These are phyloP conservation scores for Penicillium fuscoglaucum DNA, from an alignment of 2,329 filamentous ascomycete genomes.

Conservation along the genomic window DNA sequence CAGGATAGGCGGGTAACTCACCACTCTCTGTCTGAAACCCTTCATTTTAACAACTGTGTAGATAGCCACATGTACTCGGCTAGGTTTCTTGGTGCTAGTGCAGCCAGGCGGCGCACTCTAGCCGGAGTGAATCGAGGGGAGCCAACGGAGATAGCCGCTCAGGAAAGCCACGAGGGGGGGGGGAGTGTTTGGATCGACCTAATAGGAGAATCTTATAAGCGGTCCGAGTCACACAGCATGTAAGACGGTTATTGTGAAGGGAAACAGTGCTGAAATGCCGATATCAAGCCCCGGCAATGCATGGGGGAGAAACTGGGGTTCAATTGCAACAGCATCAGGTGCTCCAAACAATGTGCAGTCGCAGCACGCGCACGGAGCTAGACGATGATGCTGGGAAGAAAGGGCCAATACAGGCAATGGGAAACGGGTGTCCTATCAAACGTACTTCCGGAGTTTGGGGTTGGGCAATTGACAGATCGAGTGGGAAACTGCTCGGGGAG, in stretches of 20 bases:
- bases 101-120: slow-evolving; percentile 39
- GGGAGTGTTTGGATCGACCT: slow-evolving; percentile 35
- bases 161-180: slow-evolving; percentile 27
- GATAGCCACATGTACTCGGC: slow-evolving; percentile 40
- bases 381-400: slow-evolving; percentile 12
- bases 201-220: slow-evolving; percentile 31
- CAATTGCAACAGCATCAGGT: slow-evolving; percentile 18
- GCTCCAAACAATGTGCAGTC: slow-evolving; percentile 18
- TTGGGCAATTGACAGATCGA: slow-evolving; percentile 22
- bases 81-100: slow-evolving; percentile 34
- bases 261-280: neutral
- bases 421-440: slow-evolving; percentile 3
- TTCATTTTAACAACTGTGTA: slow-evolving; percentile 70
- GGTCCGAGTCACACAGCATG: slow-evolving; percentile 21
- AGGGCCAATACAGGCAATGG: slow-evolving; percentile 9
- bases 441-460: slow-evolving; percentile 19
- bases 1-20: slow-evolving; percentile 55
- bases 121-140: slow-evolving; percentile 32
- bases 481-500: slow-evolving; percentile 6
- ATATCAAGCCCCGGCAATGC: neutral
- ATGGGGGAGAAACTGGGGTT: neutral
- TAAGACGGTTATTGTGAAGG: neutral
- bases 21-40: slow-evolving; percentile 95
- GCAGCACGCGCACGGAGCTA: slow-evolving; percentile 28
- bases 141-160: slow-evolving; percentile 23